phyloP scores from a whole-genome alignment of 768 basidiomycete genomes.

The Naganishia vishniacii region DNA sequence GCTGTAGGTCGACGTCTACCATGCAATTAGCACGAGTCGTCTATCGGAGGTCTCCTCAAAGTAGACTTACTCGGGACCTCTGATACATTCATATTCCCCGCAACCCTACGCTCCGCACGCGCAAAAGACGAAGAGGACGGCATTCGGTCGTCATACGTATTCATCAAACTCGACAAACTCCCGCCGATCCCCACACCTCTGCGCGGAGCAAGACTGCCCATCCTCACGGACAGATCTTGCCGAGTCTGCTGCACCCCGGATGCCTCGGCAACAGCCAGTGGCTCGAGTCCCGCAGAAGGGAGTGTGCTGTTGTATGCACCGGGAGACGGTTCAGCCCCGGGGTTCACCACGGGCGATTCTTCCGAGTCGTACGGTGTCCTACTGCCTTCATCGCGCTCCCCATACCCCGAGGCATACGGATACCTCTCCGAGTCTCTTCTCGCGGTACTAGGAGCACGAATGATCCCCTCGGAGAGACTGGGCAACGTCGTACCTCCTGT shows the following conservation, averaged over 20 bases:
- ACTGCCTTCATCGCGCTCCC: not conserved
- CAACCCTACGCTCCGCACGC: too few relatives aligned
- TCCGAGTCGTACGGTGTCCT: slow-evolving; percentile 7
- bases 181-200: not conserved
- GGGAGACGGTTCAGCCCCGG: not conserved
- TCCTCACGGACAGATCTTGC: slow-evolving; percentile 6
- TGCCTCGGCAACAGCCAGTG: not conserved
- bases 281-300: slow-evolving; percentile 6
- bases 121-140: not conserved
- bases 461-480: slow-evolving; percentile 11
- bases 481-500: slow-evolving; percentile 8
- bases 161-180: slow-evolving; percentile 8
- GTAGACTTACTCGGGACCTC: too few relatives aligned
- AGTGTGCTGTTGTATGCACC: slow-evolving; percentile 2
- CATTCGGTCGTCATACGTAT: slow-evolving; percentile 5
- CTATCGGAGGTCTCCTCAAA: too few relatives aligned
- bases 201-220: slow-evolving; percentile 16
- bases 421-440: not conserved
- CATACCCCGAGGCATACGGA: not conserved
- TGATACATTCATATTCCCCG: too few relatives aligned
- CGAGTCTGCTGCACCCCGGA: not conserved
- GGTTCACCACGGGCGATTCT: not conserved
- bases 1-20: slow-evolving; percentile 19
- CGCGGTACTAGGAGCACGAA: not conserved
- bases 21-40: not conserved